These are phyloP conservation scores for Plantago ovata DNA, from an alignment of 257 asterid genomes.

Conservation along the genomic window DNA sequence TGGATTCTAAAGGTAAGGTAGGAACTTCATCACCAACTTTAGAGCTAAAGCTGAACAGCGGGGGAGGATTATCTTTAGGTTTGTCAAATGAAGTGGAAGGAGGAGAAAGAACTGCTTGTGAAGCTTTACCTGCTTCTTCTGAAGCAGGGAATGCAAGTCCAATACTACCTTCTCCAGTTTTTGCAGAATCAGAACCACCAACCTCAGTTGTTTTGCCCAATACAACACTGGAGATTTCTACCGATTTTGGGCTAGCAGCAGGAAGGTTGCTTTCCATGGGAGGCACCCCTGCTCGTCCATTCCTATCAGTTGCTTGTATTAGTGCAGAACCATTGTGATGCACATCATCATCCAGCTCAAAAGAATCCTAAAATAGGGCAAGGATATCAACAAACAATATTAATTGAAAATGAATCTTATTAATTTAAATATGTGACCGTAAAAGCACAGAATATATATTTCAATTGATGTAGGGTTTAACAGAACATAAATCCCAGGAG, in stretches of 20 bases:
- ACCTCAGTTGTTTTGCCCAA: slow-evolving; percentile 25
- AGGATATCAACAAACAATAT: slow-evolving; percentile 6
- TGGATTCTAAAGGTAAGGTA: slow-evolving; percentile 25
- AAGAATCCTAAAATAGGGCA: slow-evolving; percentile 36
- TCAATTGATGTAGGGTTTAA: no score
- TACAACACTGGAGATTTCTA: slow-evolving; percentile 20
- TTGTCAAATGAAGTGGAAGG: slow-evolving; percentile 28
- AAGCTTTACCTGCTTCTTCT: slow-evolving; percentile 26
- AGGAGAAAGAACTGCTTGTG: slow-evolving; percentile 22
- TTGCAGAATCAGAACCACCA: slow-evolving; percentile 23
- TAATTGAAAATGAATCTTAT: neutral
- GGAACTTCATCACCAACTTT: slow-evolving; percentile 28
- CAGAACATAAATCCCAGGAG: no score
- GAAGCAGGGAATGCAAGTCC: slow-evolving; percentile 14
- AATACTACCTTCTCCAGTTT: slow-evolving; percentile 29
- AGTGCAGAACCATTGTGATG: slow-evolving; percentile 37
- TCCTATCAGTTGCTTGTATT: slow-evolving; percentile 25
- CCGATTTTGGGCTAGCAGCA: slow-evolving; percentile 25
- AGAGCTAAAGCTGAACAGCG: slow-evolving; percentile 34
- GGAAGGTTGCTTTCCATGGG: slow-evolving; percentile 19
- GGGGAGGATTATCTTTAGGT: slow-evolving; percentile 36
- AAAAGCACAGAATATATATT: no score
- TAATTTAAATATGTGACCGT: no score
- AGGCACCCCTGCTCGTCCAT: slow-evolving; percentile 23
- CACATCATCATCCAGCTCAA: slow-evolving; percentile 53